Base-by-base conservation (phyloP, 176 grass and related monocot genomes). In the Musa beccarii region DNA sequence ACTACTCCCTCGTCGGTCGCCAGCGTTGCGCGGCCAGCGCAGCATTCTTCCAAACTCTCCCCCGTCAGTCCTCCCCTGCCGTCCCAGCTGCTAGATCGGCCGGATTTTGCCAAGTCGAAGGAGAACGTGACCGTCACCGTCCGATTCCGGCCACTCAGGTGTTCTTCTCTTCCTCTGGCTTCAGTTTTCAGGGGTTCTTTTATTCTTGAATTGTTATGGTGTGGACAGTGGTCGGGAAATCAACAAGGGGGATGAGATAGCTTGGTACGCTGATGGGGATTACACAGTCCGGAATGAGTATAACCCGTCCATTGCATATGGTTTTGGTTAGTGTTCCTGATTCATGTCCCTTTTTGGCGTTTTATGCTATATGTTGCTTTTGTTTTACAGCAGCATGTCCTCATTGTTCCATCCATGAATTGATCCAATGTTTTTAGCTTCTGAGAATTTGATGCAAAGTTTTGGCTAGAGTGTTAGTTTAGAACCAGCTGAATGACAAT, bases 81-180 rank as follows among this genome's bases (percentile, higher is more conserved):
- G 71, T 15, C 67, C 19, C 29, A 69, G 11, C 67, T 43, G 14
- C 26, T 14, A 21, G 21, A 66, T 21, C 72, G 54, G 52, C 77
- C 79, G 19, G 90, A 97, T 72, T 67, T 86, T 29, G 82, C 85
- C 71, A 92, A 86, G 84, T 87, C 93, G 65, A 97, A 93, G 85
- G 93, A 97, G 88, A 97, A 90, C 71, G 87, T 97, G 77, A 90
- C 89, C 83, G 93, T 97, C 55, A 97, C 93, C 51, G 93, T 97
- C 66, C 90, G 93, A 81, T 97, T 97, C 82, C 90, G 93, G 65
- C 93, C 93, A 65, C 89, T 97, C 49, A 97, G 85, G 93, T 97
- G 74, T 43, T 65, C 23, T 21, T 75, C 68, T 21, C 52, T 14
- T 51, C 34, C 23, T 73, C 21, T 70, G 29, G 12, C 9, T 4